These are phyloP conservation scores for Aspergillus diversus DNA, from an alignment of 495 filamentous ascomycete species.

Conservation along the genomic window DNA sequence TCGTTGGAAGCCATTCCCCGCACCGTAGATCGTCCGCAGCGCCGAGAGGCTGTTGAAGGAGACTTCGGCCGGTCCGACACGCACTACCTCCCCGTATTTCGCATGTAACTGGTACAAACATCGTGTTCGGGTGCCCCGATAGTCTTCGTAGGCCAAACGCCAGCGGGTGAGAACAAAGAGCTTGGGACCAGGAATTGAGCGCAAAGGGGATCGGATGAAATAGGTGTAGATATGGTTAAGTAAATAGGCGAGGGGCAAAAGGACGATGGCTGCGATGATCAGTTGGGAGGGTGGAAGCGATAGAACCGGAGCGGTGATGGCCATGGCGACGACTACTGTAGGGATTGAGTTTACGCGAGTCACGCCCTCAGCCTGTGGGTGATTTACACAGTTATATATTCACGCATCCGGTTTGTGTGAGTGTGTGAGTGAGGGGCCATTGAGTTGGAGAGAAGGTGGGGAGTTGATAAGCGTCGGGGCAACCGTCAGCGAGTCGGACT, in stretches of 20 bases:
- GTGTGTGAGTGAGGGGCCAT: background rate
- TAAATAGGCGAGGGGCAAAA: background rate
- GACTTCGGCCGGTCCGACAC: slow-evolving; percentile 47
- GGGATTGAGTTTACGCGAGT: background rate
- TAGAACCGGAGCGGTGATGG: background rate
- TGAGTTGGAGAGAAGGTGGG: background rate
- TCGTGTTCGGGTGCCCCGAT: slow-evolving; percentile 34
- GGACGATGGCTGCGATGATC: background rate
- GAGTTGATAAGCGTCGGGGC: slow-evolving; percentile 9
- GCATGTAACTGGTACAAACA: slow-evolving; percentile 36
- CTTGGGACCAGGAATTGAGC: slow-evolving; percentile 31
- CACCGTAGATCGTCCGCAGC: slow-evolving; percentile 42
- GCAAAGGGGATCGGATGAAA: slow-evolving; percentile 3
- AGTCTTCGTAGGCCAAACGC: slow-evolving; percentile 36
- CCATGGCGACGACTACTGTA: background rate
- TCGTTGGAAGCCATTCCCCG: slow-evolving; percentile 43
- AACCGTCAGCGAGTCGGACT: slow-evolving; percentile 14
- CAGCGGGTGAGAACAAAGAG: slow-evolving; percentile 30
- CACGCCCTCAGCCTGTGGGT: background rate
- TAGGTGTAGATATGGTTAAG: background rate
- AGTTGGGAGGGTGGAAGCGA: background rate
- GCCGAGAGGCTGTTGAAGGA: slow-evolving; percentile 36
- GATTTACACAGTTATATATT: too few species aligned
- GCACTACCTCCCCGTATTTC: slow-evolving; percentile 42
- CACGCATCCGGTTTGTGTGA: too few species aligned